Conservation (phyloP, 768 basidiomycete species). For the Phlebiopsis gigantea region DNA sequence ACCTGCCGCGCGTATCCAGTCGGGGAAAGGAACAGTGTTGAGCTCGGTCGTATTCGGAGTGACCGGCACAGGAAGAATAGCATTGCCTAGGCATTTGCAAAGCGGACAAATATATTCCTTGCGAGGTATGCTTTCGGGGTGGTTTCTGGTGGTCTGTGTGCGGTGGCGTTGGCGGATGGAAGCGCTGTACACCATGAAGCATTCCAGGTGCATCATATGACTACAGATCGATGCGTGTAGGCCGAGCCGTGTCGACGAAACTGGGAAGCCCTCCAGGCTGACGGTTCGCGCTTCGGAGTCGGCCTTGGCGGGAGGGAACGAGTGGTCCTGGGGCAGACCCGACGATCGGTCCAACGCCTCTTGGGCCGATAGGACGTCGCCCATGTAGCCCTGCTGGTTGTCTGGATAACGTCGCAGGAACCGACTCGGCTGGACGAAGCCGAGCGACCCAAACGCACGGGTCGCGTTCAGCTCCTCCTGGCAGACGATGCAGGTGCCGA, state of each 20-base stretch:
- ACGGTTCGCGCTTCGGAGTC: conserved; percentile 37
- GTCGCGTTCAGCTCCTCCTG: conserved; percentile 82
- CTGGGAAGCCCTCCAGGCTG: conserved; percentile 71
- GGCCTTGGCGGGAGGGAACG: conserved; percentile 48
- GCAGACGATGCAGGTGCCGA: conserved; percentile 96
- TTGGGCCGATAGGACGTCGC: conserved; percentile 64
- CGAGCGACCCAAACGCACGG: conserved; percentile 80
- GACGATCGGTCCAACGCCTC: conserved; percentile 58
- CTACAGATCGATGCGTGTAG: conserved; percentile 85
- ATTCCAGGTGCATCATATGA: conserved; percentile 95
- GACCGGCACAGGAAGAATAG: conserved; percentile 77
- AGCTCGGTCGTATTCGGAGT: conserved; percentile 41
- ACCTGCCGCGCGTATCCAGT: conserved; percentile 87
- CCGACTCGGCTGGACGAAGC: conserved; percentile 83
- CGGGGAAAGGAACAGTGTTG: conserved; percentile 64
- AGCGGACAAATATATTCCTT: conserved; percentile 96
- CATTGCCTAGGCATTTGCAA: conserved; percentile 94
- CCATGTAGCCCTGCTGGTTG: conserved; percentile 51
- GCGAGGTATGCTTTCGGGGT: conserved; percentile 90
- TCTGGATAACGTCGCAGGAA: conserved; percentile 77
- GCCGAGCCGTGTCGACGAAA: conserved; percentile 74
- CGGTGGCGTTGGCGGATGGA: conserved; percentile 87
- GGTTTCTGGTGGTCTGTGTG: conserved; percentile 84
- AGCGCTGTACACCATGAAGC: conserved; percentile 84
- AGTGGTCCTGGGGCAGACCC: conserved; percentile 25